phyloP scores from a whole-genome alignment of 768 basidiomycete species.

The Mycena kentingensis region DNA sequence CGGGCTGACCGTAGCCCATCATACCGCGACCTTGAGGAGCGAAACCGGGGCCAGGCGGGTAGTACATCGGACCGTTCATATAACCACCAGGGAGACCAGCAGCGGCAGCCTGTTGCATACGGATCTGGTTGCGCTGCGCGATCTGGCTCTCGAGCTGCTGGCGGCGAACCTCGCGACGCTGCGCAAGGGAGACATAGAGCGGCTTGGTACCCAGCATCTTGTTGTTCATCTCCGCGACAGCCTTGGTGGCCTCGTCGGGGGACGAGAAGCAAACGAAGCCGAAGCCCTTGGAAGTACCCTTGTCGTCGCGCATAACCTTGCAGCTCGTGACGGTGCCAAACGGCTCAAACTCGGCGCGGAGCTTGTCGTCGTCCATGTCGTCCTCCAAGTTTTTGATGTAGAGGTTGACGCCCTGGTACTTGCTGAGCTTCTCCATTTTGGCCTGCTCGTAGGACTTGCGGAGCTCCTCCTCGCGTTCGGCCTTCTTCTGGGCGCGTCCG shows the following conservation, averaged over 20 bases:
- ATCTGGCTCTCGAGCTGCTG: slow-evolving; percentile 99
- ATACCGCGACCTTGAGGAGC: slow-evolving; percentile 78
- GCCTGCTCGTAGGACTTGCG: slow-evolving; percentile 92
- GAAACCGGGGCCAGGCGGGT: slow-evolving; percentile 79
- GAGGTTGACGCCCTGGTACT: slow-evolving; percentile 98
- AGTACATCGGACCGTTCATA: slow-evolving; percentile 86
- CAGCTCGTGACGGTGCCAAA: slow-evolving; percentile 97
- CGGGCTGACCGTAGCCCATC: slow-evolving; percentile 83
- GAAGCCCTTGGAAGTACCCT: slow-evolving; percentile 90
- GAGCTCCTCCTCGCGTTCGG: slow-evolving; percentile 96
- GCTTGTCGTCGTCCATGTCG: slow-evolving; percentile 96
- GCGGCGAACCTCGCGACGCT: slow-evolving; percentile 95
- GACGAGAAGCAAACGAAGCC: slow-evolving; percentile 99
- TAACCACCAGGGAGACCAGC: slow-evolving; percentile 81
- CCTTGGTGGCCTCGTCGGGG: slow-evolving; percentile 98
- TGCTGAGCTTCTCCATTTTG: slow-evolving; percentile 96
- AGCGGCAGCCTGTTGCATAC: slow-evolving; percentile 93
- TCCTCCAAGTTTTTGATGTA: slow-evolving; percentile 99
- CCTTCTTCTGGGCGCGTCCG: slow-evolving; percentile 96
- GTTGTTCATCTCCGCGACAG: slow-evolving; percentile 99
- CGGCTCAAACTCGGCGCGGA: slow-evolving; percentile 93
- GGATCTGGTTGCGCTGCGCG: slow-evolving; percentile 95
- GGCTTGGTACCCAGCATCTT: slow-evolving; percentile 99
- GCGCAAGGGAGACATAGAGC: slow-evolving; percentile 97
- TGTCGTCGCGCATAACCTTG: slow-evolving; percentile 99